These are phyloP conservation scores for Baeospora myosura DNA, from an alignment of 1,284 basidiomycete species.

Conservation along the genomic window DNA sequence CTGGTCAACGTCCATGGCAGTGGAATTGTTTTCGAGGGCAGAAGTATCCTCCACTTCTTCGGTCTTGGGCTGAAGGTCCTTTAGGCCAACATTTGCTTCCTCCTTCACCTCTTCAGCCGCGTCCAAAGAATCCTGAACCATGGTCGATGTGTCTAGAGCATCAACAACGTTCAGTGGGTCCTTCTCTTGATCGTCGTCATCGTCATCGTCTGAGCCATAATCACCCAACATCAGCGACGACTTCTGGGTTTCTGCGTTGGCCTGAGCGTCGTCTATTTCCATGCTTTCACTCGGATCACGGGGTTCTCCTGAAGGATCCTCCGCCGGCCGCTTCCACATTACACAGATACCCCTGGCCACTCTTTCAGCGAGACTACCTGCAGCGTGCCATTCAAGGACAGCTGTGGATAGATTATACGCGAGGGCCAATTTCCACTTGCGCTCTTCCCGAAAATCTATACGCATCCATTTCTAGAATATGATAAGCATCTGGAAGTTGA, in stretches of 20 bases:
- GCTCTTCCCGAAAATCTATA: slow-evolving; percentile 89
- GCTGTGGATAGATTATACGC: slow-evolving; percentile 84
- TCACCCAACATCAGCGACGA: slow-evolving; percentile 31
- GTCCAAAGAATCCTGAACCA: slow-evolving; percentile 47
- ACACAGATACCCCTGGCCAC: slow-evolving; percentile 63
- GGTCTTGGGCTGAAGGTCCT: slow-evolving; percentile 44
- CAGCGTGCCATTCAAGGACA: slow-evolving; percentile 83
- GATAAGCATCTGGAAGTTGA: slow-evolving; percentile 5
- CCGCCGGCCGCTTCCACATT: slow-evolving; percentile 46
- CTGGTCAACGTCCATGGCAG: slow-evolving; percentile 32
- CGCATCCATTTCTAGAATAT: slow-evolving; percentile 86
- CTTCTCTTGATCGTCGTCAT: slow-evolving; percentile 56
- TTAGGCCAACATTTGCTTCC: too few species aligned
- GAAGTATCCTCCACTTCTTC: slow-evolving; percentile 57
- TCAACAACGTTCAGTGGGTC: slow-evolving; percentile 50
- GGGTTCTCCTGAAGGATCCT: slow-evolving; percentile 23
- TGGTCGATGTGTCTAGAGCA: slow-evolving; percentile 40
- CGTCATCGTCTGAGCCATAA: slow-evolving; percentile 54
- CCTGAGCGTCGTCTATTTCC: slow-evolving; percentile 9
- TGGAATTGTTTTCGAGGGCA: slow-evolving; percentile 30
- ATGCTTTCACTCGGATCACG: slow-evolving; percentile 8
- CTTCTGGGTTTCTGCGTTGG: slow-evolving; percentile 11
- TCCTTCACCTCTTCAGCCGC: slow-evolving; percentile 21
- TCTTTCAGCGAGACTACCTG: slow-evolving; percentile 58
- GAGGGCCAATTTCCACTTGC: slow-evolving; percentile 85